phyloP scores from a whole-genome alignment of 2,329 filamentous ascomycete species.

The Sphaerulina vaccinii region DNA sequence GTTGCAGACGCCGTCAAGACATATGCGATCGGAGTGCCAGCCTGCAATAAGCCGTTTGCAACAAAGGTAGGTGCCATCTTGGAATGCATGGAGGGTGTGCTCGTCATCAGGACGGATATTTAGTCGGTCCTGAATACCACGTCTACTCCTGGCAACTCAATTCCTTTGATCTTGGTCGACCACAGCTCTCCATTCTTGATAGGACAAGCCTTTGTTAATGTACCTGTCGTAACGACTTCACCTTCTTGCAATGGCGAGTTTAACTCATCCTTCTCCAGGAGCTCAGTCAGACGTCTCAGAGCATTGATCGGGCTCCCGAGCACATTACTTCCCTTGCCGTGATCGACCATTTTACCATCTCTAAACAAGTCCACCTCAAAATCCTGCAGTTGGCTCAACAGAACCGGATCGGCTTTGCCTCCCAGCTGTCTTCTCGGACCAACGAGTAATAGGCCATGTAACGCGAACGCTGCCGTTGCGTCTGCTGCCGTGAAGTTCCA shows the following conservation, averaged over 20 bases:
- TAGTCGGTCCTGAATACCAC: slow-evolving; percentile 22
- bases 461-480: slow-evolving; percentile 25
- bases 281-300: slow-evolving; percentile 19
- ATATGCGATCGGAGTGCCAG: no score
- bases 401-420: slow-evolving; percentile 6
- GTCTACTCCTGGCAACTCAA: slow-evolving; percentile 24
- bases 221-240: slow-evolving; percentile 26
- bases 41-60: no score
- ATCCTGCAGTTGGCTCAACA: slow-evolving; percentile 21
- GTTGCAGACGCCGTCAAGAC: no score
- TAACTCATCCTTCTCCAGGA: slow-evolving; percentile 25
- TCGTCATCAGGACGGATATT: neutral
- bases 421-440: slow-evolving; percentile 17
- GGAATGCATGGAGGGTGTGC: neutral
- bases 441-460: slow-evolving; percentile 26
- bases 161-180: slow-evolving; percentile 23
- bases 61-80: neutral
- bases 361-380: slow-evolving; percentile 21
- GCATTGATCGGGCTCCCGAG: slow-evolving; percentile 26
- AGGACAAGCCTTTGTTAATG: slow-evolving; percentile 22
- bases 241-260: slow-evolving; percentile 23
- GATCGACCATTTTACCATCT: slow-evolving; percentile 20
- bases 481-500: slow-evolving; percentile 28
- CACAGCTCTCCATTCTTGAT: slow-evolving; percentile 26
- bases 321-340: slow-evolving; percentile 23